Base-by-base conservation (phyloP, 1,284 basidiomycete genomes). In the Melampsora americana region DNA sequence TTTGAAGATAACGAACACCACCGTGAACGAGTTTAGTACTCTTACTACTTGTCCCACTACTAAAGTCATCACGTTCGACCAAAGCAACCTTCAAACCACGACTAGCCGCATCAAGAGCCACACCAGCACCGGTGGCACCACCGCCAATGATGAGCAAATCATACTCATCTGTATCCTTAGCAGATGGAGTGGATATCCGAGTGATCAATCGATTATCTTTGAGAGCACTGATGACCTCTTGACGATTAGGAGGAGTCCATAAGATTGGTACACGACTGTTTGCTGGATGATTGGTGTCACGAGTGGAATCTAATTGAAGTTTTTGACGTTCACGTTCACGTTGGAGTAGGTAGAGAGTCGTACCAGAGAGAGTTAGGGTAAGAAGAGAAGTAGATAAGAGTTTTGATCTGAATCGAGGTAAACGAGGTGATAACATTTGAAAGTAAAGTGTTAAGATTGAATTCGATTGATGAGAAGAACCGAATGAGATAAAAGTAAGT, bases 1-100 rank as follows among this genome's bases (percentile, higher is more conserved):
- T 98, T 82, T 97, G 95, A 16, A 99, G 88, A 84, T 99, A 99
- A 16, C 95, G 88, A 0, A 99, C 95, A 77, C 95, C 95, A 35
- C 95, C 95, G 84, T 99, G 95, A 0, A 98, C 94, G 68, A 99
- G 89, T 83, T 99, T 98, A 12, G 95, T 98, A 11, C 92, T 93
- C 83, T 99, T 99, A 35, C 93, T 96, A 2, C 93, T 96, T 0
- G 95, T 97, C 20, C 93, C 92, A 26, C 92, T 89, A 79, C 89
- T 88, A 80, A 95, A 99, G 83, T 99, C 95, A 81, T 93, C 92
- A 64, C 93, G 86, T 83, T 99, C 95, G 1, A 98, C 94, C 79
- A 97, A 85, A 0, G 93, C 95, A 26, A 98, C 94, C 82, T 89
- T 92, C 78, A 99, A 86, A 0, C 95, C 95, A 75, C 95, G 86